These are phyloP conservation scores for Citrus sinensis DNA, from an alignment of 345 rosid species.

Conservation along the genomic window DNA sequence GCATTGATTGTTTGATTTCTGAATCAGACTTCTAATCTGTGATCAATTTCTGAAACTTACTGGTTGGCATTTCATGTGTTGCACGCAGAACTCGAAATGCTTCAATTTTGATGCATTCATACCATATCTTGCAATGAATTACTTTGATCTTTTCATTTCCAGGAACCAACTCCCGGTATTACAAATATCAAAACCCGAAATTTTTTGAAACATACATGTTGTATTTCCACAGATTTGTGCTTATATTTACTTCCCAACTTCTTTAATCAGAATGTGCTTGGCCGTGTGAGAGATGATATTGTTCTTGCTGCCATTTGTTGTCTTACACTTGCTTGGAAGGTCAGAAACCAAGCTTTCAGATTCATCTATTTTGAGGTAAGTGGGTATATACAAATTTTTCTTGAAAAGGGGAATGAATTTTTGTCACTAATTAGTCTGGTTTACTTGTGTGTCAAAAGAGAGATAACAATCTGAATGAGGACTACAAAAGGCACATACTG, in stretches of 20 bases:
- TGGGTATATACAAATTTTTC: too few species aligned
- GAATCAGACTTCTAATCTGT: too few species aligned
- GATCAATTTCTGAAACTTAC: neutral
- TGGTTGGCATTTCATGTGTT: too few species aligned
- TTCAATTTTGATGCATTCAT: neutral
- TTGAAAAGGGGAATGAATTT: neutral
- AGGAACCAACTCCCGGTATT: conserved; percentile 5
- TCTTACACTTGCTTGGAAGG: neutral
- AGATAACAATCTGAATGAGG: too few species aligned
- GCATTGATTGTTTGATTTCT: too few species aligned
- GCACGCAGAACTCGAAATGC: neutral
- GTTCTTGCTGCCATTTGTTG: neutral
- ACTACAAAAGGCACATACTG: neutral
- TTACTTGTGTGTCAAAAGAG: neutral
- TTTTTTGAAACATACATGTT: neutral
- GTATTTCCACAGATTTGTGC: neutral
- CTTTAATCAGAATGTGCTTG: neutral
- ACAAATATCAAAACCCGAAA: neutral
- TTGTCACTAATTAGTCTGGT: neutral
- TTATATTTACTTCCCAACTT: neutral
- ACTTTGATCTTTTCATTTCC: conserved; percentile 3
- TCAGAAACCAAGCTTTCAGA: neutral
- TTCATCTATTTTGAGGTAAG: neutral
- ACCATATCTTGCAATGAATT: conserved; percentile 6
- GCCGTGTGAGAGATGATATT: neutral